A percentile compares a stretch with the other conserved stretches of the same genome.
phyloP scores from a whole-genome alignment of 2,329 filamentous ascomycete species.

The Bipolaris sorokiniana region DNA sequence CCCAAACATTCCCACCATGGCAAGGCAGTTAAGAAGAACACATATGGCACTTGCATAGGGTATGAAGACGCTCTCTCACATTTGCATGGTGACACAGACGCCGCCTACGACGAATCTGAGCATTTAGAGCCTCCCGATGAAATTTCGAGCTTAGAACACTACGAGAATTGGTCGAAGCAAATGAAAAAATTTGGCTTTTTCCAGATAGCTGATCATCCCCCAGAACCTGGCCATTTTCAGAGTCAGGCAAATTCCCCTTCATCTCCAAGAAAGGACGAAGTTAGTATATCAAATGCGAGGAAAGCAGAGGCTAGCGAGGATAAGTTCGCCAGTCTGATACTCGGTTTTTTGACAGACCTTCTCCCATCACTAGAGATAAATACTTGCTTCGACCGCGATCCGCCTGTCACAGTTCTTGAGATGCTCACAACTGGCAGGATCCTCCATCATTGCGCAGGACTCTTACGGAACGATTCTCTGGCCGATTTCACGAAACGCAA shows the following conservation, averaged over 20 bases:
- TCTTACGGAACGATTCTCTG: conserved; percentile 52
- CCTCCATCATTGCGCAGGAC: conserved; percentile 47
- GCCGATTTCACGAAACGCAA: conserved; percentile 45
- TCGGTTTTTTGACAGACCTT: conserved; percentile 31
- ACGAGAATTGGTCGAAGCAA: neutral
- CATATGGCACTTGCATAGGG: neutral
- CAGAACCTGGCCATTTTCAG: neutral
- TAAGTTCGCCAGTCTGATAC: conserved; percentile 15
- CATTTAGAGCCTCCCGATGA: too few species aligned
- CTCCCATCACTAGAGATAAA: conserved; percentile 30
- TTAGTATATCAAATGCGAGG: conserved; percentile 14
- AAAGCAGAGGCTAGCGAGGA: conserved; percentile 19
- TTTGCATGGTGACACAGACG: neutral
- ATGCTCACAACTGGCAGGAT: conserved; percentile 49
- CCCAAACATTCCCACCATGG: neutral
- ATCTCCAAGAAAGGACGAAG: neutral
- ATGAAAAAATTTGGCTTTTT: neutral
- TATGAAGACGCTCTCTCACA: conserved; percentile 6
- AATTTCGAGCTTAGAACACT: too few species aligned
- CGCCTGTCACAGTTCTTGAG: conserved; percentile 36
- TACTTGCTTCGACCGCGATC: conserved; percentile 37
- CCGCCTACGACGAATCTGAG: too few species aligned
- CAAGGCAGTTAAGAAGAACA: conserved; percentile 7
- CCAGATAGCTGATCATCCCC: neutral
- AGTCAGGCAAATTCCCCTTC: neutral